Base-by-base conservation (phyloP, 495 filamentous ascomycete genomes). In the Neurospora sp. region DNA sequence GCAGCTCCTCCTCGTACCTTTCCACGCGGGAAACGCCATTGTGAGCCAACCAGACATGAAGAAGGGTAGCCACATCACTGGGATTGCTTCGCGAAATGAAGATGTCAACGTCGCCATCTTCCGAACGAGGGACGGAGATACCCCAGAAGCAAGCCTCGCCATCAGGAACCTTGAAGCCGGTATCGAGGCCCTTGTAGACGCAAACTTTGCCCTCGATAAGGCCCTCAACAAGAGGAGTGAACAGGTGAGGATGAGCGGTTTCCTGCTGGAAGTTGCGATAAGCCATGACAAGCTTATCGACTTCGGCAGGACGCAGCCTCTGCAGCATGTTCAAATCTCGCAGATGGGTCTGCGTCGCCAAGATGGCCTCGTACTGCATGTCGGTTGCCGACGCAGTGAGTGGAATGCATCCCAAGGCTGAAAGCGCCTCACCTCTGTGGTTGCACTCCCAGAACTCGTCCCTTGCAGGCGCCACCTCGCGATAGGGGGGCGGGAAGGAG, bases 21-120 rank as follows among this genome's bases (percentile, higher is more conserved):
- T 74, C 71, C 5, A 75, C 43, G 0, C 79, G 72, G 1, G 78
- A 19, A n/a, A 79, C 48, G 1, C 74, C 74, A 45, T 76, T 74
- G 59, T 81, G 78, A 13, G 76, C 79, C 11, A 81, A 45, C 76
- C 77, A 81, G 4, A 74, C 72, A 54, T 81, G 79, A 2, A 80
- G 62, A 17, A 76, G 38, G 2, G 79, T 79, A 40, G 45, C 69
- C 24, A 74, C 36, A 40, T 79, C 79, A 36, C 71, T 75, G 15
- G 77, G 78, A 19, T 72, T 72, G 10, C 73, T 74, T 5, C 76
- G 71, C 1, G 79, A 80, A 45, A 80, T 71, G 39, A 77, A 78
- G 5, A 80, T 76, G 59, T 76, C 70, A 11, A 78, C 24, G 0
- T 37, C 37, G 19, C 24, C 40, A 10, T 62, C 39, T 4, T 73